These are phyloP conservation scores for Pseudonitzschia delicatissima DNA, from an alignment of 108 stramenopile species.

Conservation along the genomic window DNA sequence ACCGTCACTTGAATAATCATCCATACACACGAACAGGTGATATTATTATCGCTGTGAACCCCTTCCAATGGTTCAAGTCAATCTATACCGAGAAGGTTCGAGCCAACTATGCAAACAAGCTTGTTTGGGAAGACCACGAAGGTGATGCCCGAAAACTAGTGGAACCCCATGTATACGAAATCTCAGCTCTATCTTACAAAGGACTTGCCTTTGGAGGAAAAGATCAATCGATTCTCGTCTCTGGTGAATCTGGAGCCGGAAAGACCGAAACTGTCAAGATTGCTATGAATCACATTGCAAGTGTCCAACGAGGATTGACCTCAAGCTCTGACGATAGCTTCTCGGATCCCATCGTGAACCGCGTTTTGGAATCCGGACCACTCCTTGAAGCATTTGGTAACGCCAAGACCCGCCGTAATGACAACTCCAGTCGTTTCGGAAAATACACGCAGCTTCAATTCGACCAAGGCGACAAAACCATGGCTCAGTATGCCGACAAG, in stretches of 20 bases:
- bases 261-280: conserved; percentile 95
- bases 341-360: conserved; percentile 58
- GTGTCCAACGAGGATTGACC: conserved; percentile 53
- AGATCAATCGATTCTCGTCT: conserved; percentile 86
- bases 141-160: conserved; percentile 39
- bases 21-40: conserved; percentile 94
- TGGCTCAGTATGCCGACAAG: conserved; percentile 31
- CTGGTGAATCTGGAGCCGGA: conserved; percentile 91
- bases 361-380: conserved; percentile 84
- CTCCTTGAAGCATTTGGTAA: conserved; percentile 92
- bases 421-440: conserved; percentile 85
- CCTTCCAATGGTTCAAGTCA: conserved; percentile 85
- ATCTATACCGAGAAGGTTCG: conserved; percentile 75
- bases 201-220: conserved; percentile 64
- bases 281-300: conserved; percentile 89
- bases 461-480: conserved; percentile 48
- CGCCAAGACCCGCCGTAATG: conserved; percentile 85
- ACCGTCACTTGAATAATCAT: conserved; percentile 60
- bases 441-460: conserved; percentile 88
- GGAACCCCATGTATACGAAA: conserved; percentile 82
- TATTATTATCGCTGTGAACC: conserved; percentile 94
- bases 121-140: conserved; percentile 53
- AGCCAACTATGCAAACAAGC: conserved; percentile 54
- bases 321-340: conserved; percentile 6
- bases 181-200: conserved; percentile 66